Conservation (phyloP, 495 filamentous ascomycete genomes). For the Podospora pseudopauciseta region DNA sequence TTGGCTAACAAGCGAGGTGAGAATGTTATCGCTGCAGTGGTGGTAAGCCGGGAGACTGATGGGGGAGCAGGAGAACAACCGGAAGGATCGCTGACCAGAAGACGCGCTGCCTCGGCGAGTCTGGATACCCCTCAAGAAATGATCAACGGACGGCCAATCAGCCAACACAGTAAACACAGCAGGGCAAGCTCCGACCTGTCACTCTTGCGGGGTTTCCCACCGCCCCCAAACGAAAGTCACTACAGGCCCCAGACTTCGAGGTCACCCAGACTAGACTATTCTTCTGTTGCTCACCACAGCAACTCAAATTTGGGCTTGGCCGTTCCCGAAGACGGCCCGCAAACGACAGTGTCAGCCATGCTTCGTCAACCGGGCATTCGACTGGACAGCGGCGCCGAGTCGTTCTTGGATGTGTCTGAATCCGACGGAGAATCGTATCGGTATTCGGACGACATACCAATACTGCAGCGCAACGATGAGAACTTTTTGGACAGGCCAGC, state of each 20-base stretch:
- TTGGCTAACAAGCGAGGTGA: slow-evolving; percentile 63
- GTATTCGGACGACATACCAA: slow-evolving; percentile 59
- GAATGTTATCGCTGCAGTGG: slow-evolving; percentile 29
- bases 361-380: slow-evolving; percentile 45
- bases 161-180: slow-evolving; percentile 55
- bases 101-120: slow-evolving; percentile 51
- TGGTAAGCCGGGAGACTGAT: background rate
- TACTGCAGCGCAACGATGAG: slow-evolving; percentile 55
- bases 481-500: slow-evolving; percentile 44
- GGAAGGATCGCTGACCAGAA: slow-evolving; percentile 27
- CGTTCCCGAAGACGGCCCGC: slow-evolving; percentile 34
- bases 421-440: slow-evolving; percentile 52
- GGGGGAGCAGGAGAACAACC: slow-evolving; percentile 15
- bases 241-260: slow-evolving; percentile 29
- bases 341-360: slow-evolving; percentile 43
- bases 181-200: slow-evolving; percentile 64
- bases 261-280: slow-evolving; percentile 33
- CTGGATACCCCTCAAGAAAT: slow-evolving; percentile 48
- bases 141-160: slow-evolving; percentile 44
- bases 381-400: slow-evolving; percentile 43
- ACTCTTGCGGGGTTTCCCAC: slow-evolving; percentile 42
- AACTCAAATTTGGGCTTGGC: slow-evolving; percentile 22
- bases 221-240: slow-evolving; percentile 32
- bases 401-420: slow-evolving; percentile 59
- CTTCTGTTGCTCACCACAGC: slow-evolving; percentile 16